These are phyloP conservation scores for Trichoderma sp. DNA, from an alignment of 2,329 filamentous ascomycete species.

Conservation along the genomic window DNA sequence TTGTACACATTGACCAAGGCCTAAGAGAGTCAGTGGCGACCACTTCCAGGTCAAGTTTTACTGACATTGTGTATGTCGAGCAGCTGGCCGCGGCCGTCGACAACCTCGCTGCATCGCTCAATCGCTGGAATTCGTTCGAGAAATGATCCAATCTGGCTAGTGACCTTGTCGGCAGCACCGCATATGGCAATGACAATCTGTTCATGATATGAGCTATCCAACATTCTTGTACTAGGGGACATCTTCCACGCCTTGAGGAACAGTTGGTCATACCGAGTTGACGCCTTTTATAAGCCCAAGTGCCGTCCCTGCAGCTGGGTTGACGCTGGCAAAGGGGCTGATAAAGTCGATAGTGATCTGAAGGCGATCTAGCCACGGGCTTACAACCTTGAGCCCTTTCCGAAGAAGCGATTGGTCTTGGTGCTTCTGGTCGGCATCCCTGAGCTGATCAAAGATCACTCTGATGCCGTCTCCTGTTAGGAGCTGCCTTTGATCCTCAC, in stretches of 20 bases:
- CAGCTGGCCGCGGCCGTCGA: not conserved
- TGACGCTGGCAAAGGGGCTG: slow-evolving; percentile 20
- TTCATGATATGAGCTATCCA: no score
- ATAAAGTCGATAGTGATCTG: slow-evolving; percentile 9
- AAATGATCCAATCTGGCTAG: slow-evolving; percentile 17
- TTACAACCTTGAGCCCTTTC: slow-evolving; percentile 12
- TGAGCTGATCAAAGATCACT: not conserved
- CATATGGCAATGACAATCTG: slow-evolving; percentile 25
- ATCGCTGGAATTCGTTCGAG: slow-evolving; percentile 16
- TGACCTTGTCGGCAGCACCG: slow-evolving; percentile 23
- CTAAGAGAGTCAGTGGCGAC: slow-evolving; percentile 10
- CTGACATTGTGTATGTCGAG: slow-evolving; percentile 18
- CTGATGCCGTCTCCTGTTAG: not conserved
- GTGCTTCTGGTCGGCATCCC: slow-evolving; percentile 12
- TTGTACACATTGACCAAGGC: slow-evolving; percentile 18
- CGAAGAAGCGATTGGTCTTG: slow-evolving; percentile 13
- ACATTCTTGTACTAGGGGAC: not conserved
- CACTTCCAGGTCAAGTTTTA: not conserved
- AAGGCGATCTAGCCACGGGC: slow-evolving; percentile 19
- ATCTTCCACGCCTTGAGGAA: not conserved
- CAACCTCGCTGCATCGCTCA: slow-evolving; percentile 19
- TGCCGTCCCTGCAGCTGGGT: slow-evolving; percentile 19
- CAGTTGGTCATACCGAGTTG: slow-evolving; percentile 5
- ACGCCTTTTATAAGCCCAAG: slow-evolving; percentile 19
- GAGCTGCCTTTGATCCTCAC: not conserved